phyloP scores from a whole-genome alignment of 441 rosid species.

The Macaranga tanarius region DNA sequence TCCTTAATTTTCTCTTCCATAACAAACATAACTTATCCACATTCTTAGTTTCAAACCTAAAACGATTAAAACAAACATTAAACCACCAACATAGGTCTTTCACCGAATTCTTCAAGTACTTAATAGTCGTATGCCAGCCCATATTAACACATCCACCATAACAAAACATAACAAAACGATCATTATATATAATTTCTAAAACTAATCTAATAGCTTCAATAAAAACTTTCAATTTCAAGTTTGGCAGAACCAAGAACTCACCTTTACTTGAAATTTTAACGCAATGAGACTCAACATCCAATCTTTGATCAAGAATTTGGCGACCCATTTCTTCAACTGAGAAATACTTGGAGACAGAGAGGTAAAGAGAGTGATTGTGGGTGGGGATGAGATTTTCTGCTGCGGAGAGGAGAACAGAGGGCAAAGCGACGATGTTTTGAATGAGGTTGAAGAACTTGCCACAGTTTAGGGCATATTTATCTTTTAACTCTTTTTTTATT shows the following conservation, averaged over 20 bases:
- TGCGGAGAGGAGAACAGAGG: constrained; percentile 74
- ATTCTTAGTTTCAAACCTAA: constrained; percentile 36
- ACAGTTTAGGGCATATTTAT: too few species aligned
- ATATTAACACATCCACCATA: constrained; percentile 81
- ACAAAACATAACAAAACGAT: constrained; percentile 69
- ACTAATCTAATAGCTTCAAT: constrained; percentile 76
- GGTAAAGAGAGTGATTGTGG: constrained; percentile 4
- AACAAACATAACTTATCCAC: constrained; percentile 49
- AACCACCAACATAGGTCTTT: constrained; percentile 91
- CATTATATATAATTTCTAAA: constrained; percentile 73
- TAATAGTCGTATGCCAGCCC: constrained; percentile 90
- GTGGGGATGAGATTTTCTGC: constrained; percentile 47
- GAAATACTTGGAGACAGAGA: constrained; percentile 42
- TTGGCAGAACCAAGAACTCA: constrained; percentile 62
- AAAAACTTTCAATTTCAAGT: constrained; percentile 69
- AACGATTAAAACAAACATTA: constrained; percentile 47
- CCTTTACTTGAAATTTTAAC: constrained; percentile 40
- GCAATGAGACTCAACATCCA: constrained; percentile 55
- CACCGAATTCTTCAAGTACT: constrained; percentile 67
- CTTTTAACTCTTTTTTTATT: too few species aligned
- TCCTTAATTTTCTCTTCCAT: constrained; percentile 64
- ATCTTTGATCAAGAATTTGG: constrained; percentile 48
- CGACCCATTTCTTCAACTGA: constrained; percentile 59
- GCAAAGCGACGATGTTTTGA: constrained; percentile 55
- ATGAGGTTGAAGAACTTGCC: constrained; percentile 64